Evolutionary conservation across 2,329 filamentous ascomycete genomes (phyloP), one percentile per base, ranked within the genome.

Genomic region (Botrytis aclada): DNA sequence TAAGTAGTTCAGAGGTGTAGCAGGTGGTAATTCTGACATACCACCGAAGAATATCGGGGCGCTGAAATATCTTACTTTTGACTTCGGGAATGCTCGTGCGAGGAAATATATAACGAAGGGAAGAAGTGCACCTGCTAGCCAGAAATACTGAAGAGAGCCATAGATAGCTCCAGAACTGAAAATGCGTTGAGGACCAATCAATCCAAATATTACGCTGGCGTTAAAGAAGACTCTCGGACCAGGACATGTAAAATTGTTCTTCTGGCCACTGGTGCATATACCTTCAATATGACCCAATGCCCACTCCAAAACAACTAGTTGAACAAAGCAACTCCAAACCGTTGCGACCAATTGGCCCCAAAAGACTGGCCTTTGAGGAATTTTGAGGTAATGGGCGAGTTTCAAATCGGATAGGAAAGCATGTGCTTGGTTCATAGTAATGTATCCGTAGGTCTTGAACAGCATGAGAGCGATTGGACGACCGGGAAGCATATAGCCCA

Each of bases 401-500:
- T 88, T 88, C 75, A 89, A 78, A 70, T 81, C 82, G 41, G 54
- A 41, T 18, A 69, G 29, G 16, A 74, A 74, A 41, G 66, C 72
- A n/a, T 71, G 66, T 45, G 69, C 74, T 47, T 74, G 72, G 22
- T 74, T 74, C 67, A 73, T 69, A 32, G 67, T 73, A 18, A 73
- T 74, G 18, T 74, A 74, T 4, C 74, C 72, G n/a, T 74, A 74
- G 6, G 69, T 73, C 29, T 74, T 93, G 84, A 93, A 93, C 83
- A 93, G 86, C 90, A 93, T 93, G 86, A 93, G 90, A 65, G 90
- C 90, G 74, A 93, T 84, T 2, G 91, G 91, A 4, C 86, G 86
- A 39, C 91, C 91, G 0, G 91, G 91, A 67, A 91, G 87, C 85
- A 93, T 90, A 81, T 93, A 93, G 9, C 91, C 91, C 74, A 91